Conservation (phyloP, 2,329 filamentous ascomycete species). For the Sphaerulina populicola region DNA sequence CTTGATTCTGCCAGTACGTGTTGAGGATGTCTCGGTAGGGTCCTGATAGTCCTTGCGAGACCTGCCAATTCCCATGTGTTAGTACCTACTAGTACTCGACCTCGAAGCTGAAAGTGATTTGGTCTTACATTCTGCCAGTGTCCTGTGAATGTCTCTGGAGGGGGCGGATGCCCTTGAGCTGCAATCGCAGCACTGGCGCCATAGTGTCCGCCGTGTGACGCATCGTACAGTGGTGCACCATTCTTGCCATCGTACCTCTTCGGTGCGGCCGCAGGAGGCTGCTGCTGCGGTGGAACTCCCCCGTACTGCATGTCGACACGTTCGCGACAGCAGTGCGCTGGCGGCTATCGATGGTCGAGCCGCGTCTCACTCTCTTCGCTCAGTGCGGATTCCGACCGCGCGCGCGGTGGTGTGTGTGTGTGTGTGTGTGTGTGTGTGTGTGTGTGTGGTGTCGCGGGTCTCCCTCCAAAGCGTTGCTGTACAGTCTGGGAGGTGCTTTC, state of each 20-base stretch:
- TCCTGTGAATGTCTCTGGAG: constrained; percentile 81
- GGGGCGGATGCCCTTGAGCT: constrained; percentile 77
- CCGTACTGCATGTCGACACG: constrained; percentile 27
- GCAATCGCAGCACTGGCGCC: constrained; percentile 59
- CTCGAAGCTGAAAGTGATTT: constrained; percentile 2
- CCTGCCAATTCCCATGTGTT: constrained; percentile 43
- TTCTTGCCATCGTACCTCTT: constrained; percentile 44
- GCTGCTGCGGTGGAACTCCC: constrained; percentile 23
- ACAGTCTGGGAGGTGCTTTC: not conserved
- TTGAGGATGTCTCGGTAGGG: constrained; percentile 95
- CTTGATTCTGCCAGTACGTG: constrained; percentile 98
- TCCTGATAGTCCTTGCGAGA: constrained; percentile 88
- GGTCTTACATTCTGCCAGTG: constrained; percentile 82
- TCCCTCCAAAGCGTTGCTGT: not conserved
- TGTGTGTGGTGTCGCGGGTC: constrained; percentile 1
- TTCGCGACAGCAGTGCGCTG: constrained; percentile 13
- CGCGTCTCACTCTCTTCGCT: constrained; percentile 1
- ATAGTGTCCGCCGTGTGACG: constrained; percentile 43
- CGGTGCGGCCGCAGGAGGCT: constrained; percentile 33
- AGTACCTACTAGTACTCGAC: not conserved
- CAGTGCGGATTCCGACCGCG: constrained; percentile 5
- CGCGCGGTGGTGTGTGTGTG: not conserved
- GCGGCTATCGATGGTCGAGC: constrained; percentile 3
- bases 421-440: no score
- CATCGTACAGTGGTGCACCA: constrained; percentile 43